These are phyloP conservation scores for Eucalyptus albens DNA, from an alignment of 345 rosid genomes.

Conservation along the genomic window DNA sequence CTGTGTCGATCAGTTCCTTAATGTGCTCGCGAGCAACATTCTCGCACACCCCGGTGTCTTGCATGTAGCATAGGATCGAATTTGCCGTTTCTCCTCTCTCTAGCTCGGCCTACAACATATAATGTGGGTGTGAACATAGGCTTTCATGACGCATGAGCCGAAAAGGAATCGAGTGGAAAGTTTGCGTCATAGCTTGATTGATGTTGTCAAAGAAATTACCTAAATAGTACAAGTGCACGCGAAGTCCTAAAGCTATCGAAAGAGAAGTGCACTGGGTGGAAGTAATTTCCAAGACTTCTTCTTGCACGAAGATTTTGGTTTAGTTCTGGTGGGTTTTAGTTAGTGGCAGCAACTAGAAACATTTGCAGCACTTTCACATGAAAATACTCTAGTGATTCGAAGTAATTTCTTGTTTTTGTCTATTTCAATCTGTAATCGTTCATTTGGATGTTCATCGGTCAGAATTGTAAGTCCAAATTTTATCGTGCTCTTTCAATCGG, in stretches of 20 bases:
- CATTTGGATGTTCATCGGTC: neutral
- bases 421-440: too few species aligned
- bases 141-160: too few species aligned
- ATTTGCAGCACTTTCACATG: neutral
- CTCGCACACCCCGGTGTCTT: constrained; percentile 2
- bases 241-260: neutral
- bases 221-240: neutral
- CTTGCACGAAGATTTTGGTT: neutral
- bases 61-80: constrained; percentile 17
- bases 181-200: neutral
- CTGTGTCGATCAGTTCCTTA: constrained; percentile 1
- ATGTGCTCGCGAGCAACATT: constrained; percentile 8
- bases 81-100: constrained; percentile 15
- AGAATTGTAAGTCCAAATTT: neutral
- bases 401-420: neutral
- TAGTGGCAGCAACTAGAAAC: neutral
- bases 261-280: neutral
- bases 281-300: neutral
- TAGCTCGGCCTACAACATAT: constrained; percentile 12
- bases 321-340: neutral
- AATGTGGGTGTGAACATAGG: too few species aligned
- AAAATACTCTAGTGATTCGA: neutral
- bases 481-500: neutral
- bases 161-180: neutral
- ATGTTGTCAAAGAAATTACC: neutral